Evolutionary conservation across 208 protist species (phyloP), one percentile per base, ranked within the genome.

Genomic region (Phytomonas sp.): DNA sequence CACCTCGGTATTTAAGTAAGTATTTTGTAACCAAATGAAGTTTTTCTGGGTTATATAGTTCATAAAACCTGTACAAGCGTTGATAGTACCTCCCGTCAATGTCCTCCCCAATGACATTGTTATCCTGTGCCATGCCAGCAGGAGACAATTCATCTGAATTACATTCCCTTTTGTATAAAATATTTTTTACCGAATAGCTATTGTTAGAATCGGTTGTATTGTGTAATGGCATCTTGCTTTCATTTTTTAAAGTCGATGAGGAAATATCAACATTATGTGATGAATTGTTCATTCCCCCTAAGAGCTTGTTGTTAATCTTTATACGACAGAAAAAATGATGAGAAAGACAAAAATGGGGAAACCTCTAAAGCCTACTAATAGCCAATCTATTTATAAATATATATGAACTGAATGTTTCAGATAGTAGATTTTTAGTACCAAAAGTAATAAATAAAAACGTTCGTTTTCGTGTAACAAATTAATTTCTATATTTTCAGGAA

Each of bases 41-140:
- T 60, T 93, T 93, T 34, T 81, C 64, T 6, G 88, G 85, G 61
- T 93, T 91, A 72, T 93, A 93, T 56, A 79, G 77, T 64, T 82
- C 72, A 68, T 93, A 93, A 64, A 93, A 93, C 15, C 65, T 72
- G 59, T 80, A 77, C n/a, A 93, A 71, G 20, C 87, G 75, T 31
- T 64, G 66, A 71, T 78, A 80, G 61, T 87, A 89, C 40, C 72
- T 65, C 4, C 77, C 61, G 5, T 67, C 66, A 32, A 76, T 73
- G 20, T 70, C 64, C 33, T 83, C 81, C 34, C 72, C 62, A 15
- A 61, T 46, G 33, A 33, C 64, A 15, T 68, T 59, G 7, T 70
- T 72, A 29, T 76, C 66, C 60, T 83, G 77, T 2, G 78, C 68
- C 7, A 71, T 51, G 33, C 20, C 6, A 65, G 13, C 8, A 7